Evolutionary conservation across 305 asterid species (phyloP).

Genomic region (Petunia hybrid): DNA sequence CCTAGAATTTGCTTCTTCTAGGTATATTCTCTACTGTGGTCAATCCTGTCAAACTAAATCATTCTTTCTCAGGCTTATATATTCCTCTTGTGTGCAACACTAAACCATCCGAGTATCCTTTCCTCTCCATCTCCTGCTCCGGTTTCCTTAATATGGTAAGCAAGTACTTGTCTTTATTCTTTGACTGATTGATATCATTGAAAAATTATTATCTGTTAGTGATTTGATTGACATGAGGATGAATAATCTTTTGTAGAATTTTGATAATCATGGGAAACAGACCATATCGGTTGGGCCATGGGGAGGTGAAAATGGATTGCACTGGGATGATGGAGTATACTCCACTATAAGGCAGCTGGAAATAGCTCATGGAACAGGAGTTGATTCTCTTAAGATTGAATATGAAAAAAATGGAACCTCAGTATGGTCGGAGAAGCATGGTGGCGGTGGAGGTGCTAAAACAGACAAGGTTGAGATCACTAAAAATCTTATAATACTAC

Average conservation of each 20-base stretch:
- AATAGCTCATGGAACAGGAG: slow-evolving; percentile 66
- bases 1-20: slow-evolving; percentile 45
- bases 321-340: slow-evolving; percentile 83
- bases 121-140: not conserved
- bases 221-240: slow-evolving; percentile 5
- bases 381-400: slow-evolving; percentile 69
- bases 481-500: not conserved
- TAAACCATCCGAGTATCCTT: not conserved
- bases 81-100: not conserved
- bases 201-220: slow-evolving; percentile 10
- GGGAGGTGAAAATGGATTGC: slow-evolving; percentile 78
- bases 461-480: slow-evolving; percentile 50
- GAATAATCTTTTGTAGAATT: slow-evolving; percentile 38
- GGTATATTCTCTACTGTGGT: slow-evolving; percentile 29
- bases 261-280: slow-evolving; percentile 49
- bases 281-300: slow-evolving; percentile 70
- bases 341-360: slow-evolving; percentile 62
- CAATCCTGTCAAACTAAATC: not conserved
- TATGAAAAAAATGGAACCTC: slow-evolving; percentile 71
- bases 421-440: slow-evolving; percentile 73
- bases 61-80: slow-evolving; percentile 32
- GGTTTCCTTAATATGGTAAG: slow-evolving; percentile 12
- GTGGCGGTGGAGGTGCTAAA: slow-evolving; percentile 71
- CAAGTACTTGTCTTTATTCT: not conserved
- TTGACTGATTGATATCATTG: not conserved